Percentiles rank a stretch among this genome's conserved stretches.
phyloP scores from a whole-genome alignment of 2,329 filamentous ascomycete species.

The Zymoseptoria passerinii region DNA sequence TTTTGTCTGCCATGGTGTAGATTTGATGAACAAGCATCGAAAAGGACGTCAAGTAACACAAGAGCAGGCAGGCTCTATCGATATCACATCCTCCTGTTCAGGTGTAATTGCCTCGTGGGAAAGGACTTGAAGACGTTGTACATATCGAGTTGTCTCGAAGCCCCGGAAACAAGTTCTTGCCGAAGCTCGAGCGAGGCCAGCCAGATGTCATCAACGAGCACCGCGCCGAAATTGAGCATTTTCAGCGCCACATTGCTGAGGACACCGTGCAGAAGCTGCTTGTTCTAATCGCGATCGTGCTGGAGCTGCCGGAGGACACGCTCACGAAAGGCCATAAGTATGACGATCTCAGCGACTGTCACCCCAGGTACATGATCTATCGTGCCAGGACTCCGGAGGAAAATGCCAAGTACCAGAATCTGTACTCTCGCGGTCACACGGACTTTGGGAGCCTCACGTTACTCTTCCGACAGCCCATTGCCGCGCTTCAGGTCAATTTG shows the following conservation, averaged over 20 bases:
- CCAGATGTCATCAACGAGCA: slow-evolving; percentile 37
- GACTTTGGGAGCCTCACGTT: slow-evolving; percentile 39
- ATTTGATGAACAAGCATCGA: background rate
- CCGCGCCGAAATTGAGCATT: slow-evolving; percentile 48
- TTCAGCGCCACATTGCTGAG: slow-evolving; percentile 44
- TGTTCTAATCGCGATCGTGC: slow-evolving; percentile 52
- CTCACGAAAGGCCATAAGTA: slow-evolving; percentile 51
- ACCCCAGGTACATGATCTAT: slow-evolving; percentile 27
- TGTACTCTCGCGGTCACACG: slow-evolving; percentile 32
- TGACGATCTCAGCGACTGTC: slow-evolving; percentile 37
- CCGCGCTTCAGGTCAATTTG: slow-evolving; percentile 33
- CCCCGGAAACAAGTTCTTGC: too few relatives aligned
- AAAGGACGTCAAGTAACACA: background rate
- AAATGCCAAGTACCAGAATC: slow-evolving; percentile 23
- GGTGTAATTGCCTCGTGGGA: background rate
- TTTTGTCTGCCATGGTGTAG: slow-evolving; percentile 2
- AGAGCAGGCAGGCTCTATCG: background rate
- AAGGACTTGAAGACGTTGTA: too few relatives aligned
- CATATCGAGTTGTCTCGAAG: too few relatives aligned
- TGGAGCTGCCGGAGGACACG: slow-evolving; percentile 52
- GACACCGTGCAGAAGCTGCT: slow-evolving; percentile 51
- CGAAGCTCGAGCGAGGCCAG: slow-evolving; percentile 19
- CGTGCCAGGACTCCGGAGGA: slow-evolving; percentile 22
- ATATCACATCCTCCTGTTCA: too few relatives aligned
- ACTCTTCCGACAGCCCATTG: slow-evolving; percentile 36